Evolutionary conservation across 345 rosid species (phyloP).

Genomic region (Dipteronia dyeriana): DNA sequence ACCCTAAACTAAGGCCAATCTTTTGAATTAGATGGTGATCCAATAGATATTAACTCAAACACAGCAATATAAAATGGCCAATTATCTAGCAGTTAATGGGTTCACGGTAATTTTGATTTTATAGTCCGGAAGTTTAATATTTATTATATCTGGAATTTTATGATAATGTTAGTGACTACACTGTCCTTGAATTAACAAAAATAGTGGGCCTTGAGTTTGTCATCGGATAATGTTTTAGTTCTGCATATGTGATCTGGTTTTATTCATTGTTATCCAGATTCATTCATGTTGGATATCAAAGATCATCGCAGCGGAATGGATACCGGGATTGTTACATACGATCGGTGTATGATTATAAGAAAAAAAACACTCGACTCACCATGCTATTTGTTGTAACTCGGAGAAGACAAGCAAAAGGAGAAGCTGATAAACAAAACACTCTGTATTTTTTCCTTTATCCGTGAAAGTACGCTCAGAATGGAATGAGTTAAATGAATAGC

Average conservation of each 20-base stretch:
- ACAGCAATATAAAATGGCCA: neutral
- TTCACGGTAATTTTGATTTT: neutral
- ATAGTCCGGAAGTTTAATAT: slow-evolving; percentile 4
- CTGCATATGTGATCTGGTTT: slow-evolving; percentile 5
- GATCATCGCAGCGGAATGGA: too few relatives aligned
- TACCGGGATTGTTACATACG: too few relatives aligned
- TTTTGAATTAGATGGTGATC: neutral
- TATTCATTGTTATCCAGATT: slow-evolving; percentile 48
- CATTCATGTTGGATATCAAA: too few relatives aligned
- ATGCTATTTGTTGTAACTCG: too few relatives aligned
- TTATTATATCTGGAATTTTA: neutral
- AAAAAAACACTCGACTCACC: too few relatives aligned
- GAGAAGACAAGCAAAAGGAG: too few relatives aligned
- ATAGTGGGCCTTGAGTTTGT: neutral
- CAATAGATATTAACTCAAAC: neutral
- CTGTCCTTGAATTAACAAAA: neutral
- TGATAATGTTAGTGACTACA: neutral
- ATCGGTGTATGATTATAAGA: too few relatives aligned
- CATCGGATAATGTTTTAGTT: neutral
- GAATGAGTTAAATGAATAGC: too few relatives aligned
- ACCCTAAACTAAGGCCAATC: neutral
- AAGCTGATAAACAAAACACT: too few relatives aligned
- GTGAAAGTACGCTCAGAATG: too few relatives aligned
- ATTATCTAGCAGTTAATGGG: neutral
- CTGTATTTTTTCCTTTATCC: too few relatives aligned